phyloP scores from a whole-genome alignment of 176 grass and related monocot species.

The Puccinellia tenuiflora region DNA sequence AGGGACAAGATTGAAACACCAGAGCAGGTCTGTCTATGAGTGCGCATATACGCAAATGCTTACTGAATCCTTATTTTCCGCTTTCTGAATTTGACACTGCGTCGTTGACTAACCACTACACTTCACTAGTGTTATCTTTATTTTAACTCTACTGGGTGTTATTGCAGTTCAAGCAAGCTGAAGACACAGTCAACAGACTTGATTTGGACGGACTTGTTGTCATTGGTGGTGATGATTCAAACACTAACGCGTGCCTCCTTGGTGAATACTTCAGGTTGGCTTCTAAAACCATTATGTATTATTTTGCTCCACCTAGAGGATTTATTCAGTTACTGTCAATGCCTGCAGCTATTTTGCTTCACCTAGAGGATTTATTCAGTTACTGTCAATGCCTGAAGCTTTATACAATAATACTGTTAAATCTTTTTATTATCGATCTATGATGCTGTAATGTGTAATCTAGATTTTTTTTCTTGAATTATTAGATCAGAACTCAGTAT shows the following conservation, averaged over 20 bases:
- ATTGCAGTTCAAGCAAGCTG: conserved; percentile 92
- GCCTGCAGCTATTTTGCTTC: background rate
- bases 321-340: background rate
- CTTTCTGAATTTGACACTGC: background rate
- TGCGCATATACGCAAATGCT: background rate
- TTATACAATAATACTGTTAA: background rate
- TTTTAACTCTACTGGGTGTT: conserved; percentile 17
- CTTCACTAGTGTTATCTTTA: background rate
- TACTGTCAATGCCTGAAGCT: background rate
- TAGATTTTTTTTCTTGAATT: background rate
- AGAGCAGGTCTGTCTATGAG: conserved; percentile 59
- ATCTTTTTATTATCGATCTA: background rate
- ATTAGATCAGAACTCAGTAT: background rate
- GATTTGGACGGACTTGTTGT: conserved; percentile 96
- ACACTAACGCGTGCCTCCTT: conserved; percentile 96
- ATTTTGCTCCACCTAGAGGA: background rate
- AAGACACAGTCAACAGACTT: conserved; percentile 75
- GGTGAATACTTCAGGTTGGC: conserved; percentile 87
- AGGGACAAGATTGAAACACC: conserved; percentile 99
- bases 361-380: background rate
- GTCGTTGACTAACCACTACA: background rate
- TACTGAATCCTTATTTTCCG: background rate
- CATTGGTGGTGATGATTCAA: conserved; percentile 98
- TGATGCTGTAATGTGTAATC: background rate
- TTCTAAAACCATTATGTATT: background rate